These are phyloP conservation scores for Rhododendron williamsianum DNA, from an alignment of 148 eudicot species.

Conservation along the genomic window DNA sequence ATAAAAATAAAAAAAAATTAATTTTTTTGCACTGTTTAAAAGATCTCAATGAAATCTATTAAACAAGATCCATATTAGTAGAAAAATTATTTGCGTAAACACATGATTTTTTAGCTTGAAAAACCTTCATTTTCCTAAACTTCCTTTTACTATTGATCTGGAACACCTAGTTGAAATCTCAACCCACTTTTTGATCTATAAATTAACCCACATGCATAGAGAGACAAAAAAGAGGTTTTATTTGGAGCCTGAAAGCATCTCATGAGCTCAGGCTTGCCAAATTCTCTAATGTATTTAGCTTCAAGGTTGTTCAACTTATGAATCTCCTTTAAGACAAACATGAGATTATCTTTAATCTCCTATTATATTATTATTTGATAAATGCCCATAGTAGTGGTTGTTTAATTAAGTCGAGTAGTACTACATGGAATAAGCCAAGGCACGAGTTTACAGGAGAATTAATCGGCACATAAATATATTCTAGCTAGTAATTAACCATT, in stretches of 20 bases:
- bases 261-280: neutral
- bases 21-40: too few species aligned
- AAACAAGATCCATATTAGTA: too few species aligned
- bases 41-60: too few species aligned
- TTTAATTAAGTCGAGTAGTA: neutral
- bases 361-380: neutral
- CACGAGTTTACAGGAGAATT: neutral
- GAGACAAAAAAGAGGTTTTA: neutral
- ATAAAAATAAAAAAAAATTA: too few species aligned
- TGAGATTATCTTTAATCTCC: neutral
- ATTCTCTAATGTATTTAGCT: neutral
- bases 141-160: too few species aligned
- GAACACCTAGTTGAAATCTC: neutral
- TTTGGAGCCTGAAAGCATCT: neutral
- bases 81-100: too few species aligned
- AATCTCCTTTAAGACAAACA: neutral
- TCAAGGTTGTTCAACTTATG: neutral
- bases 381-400: neutral
- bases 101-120: too few species aligned
- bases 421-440: neutral
- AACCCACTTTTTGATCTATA: neutral
- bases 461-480: neutral
- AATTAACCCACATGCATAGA: neutral
- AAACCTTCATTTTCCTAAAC: too few species aligned
- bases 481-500: neutral